Percentiles rank a stretch among this genome's conserved stretches.
phyloP scores from a whole-genome alignment of 2,329 filamentous ascomycete genomes.

The Ophidiomyces ophidiicola region DNA sequence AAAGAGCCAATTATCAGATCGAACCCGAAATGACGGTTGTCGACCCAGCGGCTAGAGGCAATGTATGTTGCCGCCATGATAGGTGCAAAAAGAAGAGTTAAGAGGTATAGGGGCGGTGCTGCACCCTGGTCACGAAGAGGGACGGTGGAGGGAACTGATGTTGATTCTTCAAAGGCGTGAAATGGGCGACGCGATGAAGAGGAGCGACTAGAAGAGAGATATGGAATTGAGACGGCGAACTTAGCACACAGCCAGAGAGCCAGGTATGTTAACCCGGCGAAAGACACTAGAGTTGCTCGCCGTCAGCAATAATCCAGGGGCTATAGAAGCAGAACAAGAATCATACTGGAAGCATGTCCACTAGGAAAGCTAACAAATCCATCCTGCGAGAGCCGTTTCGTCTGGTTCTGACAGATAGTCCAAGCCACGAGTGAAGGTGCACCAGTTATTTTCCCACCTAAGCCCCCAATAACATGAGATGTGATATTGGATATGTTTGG shows the following conservation, averaged over 20 bases:
- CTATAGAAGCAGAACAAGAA: neutral
- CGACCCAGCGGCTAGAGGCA: constrained; percentile 70
- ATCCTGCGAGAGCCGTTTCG: constrained; percentile 53
- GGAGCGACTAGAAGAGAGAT: constrained; percentile 22
- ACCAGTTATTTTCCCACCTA: constrained; percentile 39
- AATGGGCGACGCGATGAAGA: neutral
- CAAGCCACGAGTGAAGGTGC: constrained; percentile 61
- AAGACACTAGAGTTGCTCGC: constrained; percentile 42
- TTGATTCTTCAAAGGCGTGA: neutral
- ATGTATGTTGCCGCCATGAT: constrained; percentile 68
- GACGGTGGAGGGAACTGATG: constrained; percentile 22
- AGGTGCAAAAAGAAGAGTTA: constrained; percentile 58
- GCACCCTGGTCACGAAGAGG: constrained; percentile 61
- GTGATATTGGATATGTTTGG: constrained; percentile 57
- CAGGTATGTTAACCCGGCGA: constrained; percentile 71
- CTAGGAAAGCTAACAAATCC: constrained; percentile 78
- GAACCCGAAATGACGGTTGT: constrained; percentile 85
- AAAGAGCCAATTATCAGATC: constrained; percentile 77
- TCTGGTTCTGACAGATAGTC: constrained; percentile 56
- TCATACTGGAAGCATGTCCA: constrained; percentile 57
- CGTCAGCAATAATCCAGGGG: constrained; percentile 11
- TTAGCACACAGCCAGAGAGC: constrained; percentile 68
- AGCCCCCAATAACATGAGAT: constrained; percentile 51
- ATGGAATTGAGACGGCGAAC: constrained; percentile 37
- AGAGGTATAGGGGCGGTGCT: constrained; percentile 68